Conservation (phyloP, 179 eudicot species). For the Spergularia azorica region DNA sequence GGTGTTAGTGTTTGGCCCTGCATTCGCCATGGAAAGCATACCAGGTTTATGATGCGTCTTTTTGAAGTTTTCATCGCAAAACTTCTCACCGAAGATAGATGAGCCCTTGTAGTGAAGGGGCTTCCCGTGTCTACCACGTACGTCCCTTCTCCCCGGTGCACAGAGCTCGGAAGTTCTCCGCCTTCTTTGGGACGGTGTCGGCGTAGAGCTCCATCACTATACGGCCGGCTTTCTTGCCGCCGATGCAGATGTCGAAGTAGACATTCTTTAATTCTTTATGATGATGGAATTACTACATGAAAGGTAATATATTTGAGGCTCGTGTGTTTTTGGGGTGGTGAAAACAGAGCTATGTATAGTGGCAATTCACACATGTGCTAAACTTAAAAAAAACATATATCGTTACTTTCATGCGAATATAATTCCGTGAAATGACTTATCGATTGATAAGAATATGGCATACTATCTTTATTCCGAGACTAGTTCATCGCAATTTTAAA, state of each 20-base stretch:
- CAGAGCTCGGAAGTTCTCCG: conserved; percentile 82
- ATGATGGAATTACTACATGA: neutral
- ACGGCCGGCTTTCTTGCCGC: conserved; percentile 58
- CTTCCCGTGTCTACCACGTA: conserved; percentile 48
- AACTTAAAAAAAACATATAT: too few species aligned
- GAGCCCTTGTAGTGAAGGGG: conserved; percentile 80
- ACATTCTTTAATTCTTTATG: conserved; percentile 32
- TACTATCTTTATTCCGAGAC: too few species aligned
- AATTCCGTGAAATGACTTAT: too few species aligned
- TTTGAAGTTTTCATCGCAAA: conserved; percentile 72
- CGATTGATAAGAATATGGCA: too few species aligned
- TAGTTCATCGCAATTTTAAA: too few species aligned
- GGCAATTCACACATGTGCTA: too few species aligned
- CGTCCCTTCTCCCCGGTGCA: conserved; percentile 95
- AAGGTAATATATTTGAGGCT: conserved; percentile 2
- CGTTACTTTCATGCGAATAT: too few species aligned
- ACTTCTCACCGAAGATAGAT: conserved; percentile 70
- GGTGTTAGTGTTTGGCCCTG: conserved; percentile 72
- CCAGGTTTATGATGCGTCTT: conserved; percentile 85
- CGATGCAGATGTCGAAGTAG: conserved; percentile 66
- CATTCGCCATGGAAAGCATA: conserved; percentile 77
- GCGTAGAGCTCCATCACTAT: conserved; percentile 74
- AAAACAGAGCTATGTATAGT: too few species aligned
- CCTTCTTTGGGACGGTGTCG: conserved; percentile 62
- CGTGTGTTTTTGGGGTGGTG: neutral